phyloP scores from a whole-genome alignment of 345 rosid genomes.

The Rubroshorea leprosula region DNA sequence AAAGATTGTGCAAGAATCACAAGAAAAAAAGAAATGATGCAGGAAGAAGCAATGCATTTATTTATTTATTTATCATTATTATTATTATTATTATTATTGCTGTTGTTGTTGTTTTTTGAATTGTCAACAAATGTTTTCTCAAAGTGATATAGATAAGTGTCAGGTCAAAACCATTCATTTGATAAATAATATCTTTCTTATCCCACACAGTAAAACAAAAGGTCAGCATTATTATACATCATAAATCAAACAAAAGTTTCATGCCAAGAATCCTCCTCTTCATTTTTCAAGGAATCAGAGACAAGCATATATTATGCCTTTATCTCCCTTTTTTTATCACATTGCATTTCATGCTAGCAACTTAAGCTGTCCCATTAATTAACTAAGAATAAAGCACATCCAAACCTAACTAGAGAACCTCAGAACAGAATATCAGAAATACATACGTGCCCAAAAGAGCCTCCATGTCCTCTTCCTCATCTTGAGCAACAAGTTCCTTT shows the following conservation, averaged over 20 bases:
- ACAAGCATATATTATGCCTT: background rate
- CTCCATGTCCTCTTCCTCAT: constrained; percentile 98
- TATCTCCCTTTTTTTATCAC: background rate
- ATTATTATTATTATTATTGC: no score
- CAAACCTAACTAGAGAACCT: constrained; percentile 6
- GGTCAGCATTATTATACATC: background rate
- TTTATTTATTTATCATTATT: no score
- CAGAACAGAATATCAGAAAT: constrained; percentile 18
- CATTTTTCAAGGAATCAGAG: background rate
- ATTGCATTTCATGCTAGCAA: constrained; percentile 7
- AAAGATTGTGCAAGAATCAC: background rate
- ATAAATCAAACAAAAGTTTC: no score
- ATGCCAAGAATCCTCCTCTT: background rate
- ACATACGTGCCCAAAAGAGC: constrained; percentile 94
- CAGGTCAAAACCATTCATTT: no score
- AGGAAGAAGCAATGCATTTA: no score
- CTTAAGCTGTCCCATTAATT: background rate
- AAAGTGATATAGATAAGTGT: no score
- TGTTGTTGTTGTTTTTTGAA: no score
- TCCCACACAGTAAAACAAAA: background rate
- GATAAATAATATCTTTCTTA: no score
- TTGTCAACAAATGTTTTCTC: no score
- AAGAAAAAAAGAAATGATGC: background rate
- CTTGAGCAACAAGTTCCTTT: constrained; percentile 93
- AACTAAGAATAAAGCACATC: constrained; percentile 7